These are phyloP conservation scores for Artomyces pyxidatus DNA, from an alignment of 768 basidiomycete genomes.

Conservation along the genomic window DNA sequence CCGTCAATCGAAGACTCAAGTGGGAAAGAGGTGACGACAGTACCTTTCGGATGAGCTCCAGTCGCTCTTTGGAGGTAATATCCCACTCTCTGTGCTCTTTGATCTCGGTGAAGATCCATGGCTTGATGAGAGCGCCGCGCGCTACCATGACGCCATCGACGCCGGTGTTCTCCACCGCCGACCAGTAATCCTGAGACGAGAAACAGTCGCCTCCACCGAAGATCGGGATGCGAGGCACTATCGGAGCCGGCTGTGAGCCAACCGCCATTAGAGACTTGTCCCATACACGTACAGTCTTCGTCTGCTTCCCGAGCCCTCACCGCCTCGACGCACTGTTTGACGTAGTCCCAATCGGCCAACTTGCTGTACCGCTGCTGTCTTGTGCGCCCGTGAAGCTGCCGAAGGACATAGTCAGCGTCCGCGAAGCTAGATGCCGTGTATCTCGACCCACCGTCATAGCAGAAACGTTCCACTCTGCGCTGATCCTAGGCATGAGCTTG, in stretches of 20 bases:
- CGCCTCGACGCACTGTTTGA: conserved; percentile 76
- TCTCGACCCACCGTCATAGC: conserved; percentile 44
- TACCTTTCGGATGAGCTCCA: conserved; percentile 74
- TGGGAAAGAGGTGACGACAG: conserved; percentile 12
- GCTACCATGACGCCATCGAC: conserved; percentile 97
- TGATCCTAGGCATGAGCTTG: conserved; percentile 80
- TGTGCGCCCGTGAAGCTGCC: conserved; percentile 89
- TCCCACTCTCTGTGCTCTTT: conserved; percentile 92
- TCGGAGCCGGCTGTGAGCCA: background rate
- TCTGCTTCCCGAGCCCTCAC: conserved; percentile 66
- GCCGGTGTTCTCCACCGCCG: conserved; percentile 64
- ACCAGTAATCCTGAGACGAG: conserved; percentile 78
- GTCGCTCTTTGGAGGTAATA: conserved; percentile 75
- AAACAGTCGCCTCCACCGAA: conserved; percentile 97
- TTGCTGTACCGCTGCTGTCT: conserved; percentile 92
- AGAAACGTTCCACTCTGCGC: conserved; percentile 42
- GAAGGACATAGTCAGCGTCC: background rate
- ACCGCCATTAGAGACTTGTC: background rate
- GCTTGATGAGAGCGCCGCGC: conserved; percentile 91
- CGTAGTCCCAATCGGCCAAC: conserved; percentile 92
- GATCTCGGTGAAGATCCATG: conserved; percentile 94
- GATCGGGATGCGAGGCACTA: conserved; percentile 83
- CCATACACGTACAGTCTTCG: conserved; percentile 48
- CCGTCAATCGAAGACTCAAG: background rate
- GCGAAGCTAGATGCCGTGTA: background rate